Conservation (phyloP, 1,284 basidiomycete species). For the Agaricales sp. region DNA sequence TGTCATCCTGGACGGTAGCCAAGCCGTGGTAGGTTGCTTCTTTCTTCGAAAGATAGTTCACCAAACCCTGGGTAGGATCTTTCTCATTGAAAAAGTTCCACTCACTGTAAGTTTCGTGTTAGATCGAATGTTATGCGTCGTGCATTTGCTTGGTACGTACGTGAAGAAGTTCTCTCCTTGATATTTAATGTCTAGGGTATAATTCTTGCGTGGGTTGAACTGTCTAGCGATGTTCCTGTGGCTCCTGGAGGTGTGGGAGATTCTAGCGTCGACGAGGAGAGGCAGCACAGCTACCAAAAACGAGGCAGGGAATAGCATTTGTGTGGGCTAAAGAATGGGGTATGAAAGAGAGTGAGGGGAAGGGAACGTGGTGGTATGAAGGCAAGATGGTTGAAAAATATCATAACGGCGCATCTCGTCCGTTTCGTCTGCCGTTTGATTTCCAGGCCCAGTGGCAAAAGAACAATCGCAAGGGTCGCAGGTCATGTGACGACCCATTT, state of each 20-base stretch:
- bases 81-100: conserved; percentile 51
- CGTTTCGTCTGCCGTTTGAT: too few relatives aligned
- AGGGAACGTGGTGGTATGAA: neutral
- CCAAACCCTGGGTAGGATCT: conserved; percentile 61
- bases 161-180: neutral
- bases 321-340: neutral
- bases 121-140: too few relatives aligned
- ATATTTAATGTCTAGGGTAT: neutral
- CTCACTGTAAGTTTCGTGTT: conserved; percentile 29
- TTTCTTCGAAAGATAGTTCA: conserved; percentile 39
- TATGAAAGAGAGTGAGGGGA: neutral
- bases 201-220: neutral
- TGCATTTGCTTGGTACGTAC: neutral
- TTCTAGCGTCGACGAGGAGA: neutral
- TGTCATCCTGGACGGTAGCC: conserved; percentile 46
- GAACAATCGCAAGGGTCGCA: too few relatives aligned
- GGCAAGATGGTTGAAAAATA: neutral
- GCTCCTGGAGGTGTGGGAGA: neutral
- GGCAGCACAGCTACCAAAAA: neutral
- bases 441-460: too few relatives aligned
- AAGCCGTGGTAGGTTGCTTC: conserved; percentile 40
- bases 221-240: neutral
- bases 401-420: too few relatives aligned
- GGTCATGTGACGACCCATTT: too few relatives aligned
- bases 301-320: neutral